Evolutionary conservation across 805 yeast species (phyloP), one percentile per base, ranked within the genome.

Genomic region (Barnettozyma californica): DNA sequence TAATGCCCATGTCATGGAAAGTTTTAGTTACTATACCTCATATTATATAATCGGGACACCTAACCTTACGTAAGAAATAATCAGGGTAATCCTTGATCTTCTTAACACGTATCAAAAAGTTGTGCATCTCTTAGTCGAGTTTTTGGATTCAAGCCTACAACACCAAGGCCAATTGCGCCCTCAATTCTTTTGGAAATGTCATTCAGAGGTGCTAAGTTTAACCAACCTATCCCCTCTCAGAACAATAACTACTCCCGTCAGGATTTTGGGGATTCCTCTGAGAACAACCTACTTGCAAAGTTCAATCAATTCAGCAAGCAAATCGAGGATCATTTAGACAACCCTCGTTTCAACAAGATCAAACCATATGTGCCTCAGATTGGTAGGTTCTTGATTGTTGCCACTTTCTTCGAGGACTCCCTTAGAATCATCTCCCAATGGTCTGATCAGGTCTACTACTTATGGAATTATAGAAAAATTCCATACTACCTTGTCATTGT

Each of bases 351-450:
- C 71, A 79, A 45, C 25, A 53, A 51, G 31, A 62, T 83, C 41
- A 83, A 76, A 63, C 92, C 92, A 0, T 83, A 80, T 59, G 83
- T 91, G 43, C 97, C 98, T 9, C 81, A 82, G 20, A 79, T 92
- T 59, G 98, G 97, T 35, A 77, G 98, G 50, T 81, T 87, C 52
- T 78, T 91, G 55, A 91, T 92, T 53, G 96, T 92, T 48, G 95
- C 96, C 43, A 94, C 98, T 0, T 92, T 91, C 64, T 79, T 81
- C 56, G 98, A 92, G 68, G 98, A 94, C 63, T 78, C 96, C 3
- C 64, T 84, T 46, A 78, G 99, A 66, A 87, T 92, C 60, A 58
- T 82, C 46, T 70, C 89, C 6, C 97, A 91, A 70, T 92, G 97
- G 97, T 67, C 76, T 33, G 96, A 88, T 60, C 99, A 92, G 68